Evolutionary conservation across 169 alveolate species (phyloP), one percentile per base, ranked within the genome.

Genomic region (Plasmodium relictum): DNA sequence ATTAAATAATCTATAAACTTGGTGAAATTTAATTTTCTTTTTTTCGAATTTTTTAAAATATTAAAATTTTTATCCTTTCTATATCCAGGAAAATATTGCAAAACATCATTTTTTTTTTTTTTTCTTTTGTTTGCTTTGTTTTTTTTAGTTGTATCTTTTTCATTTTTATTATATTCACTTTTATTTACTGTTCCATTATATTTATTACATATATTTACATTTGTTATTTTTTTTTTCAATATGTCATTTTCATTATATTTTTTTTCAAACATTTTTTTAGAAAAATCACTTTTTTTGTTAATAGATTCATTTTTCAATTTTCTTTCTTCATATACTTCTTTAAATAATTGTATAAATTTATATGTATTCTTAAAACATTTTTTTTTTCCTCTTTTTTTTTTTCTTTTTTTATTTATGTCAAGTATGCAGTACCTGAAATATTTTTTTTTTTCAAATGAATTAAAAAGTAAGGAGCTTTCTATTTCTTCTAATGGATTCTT

Each of bases 51-150:
- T 44, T 24, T 73, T 24, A 59, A 12, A 73, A 54, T 20, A 26
- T 18, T 73, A 9, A 31, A 18, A n/a, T 39, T 73, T 16, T n/a
- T 73, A 3, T 31, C 26, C 39, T 12, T 12, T 22, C 24, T 69
- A 52, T 22, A 73, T 7, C n/a, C 54, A 39, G 86, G 86, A 59
- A 52, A 73, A 44, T 58, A 73, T 37, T 24, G 22, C 54, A 37
- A 56, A 39, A 73, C 24, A 50, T 69, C 31, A 7, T 26, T 68
- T 6, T 73, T 45, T 58, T 73, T 73, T 18, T 54, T 18, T 42
- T 59, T 73, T 41, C 31, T 6, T 22, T 39, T 71, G 22, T 71
- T 31, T 20, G 56, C 5, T n/a, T 50, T 18, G 5, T 37, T 8
- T 41, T 54, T 31, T 73, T 22, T 12, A 18, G 45, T 10, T 26